Base-by-base conservation (phyloP, 164 flowering plant species). In the Akebia trifoliata region DNA sequence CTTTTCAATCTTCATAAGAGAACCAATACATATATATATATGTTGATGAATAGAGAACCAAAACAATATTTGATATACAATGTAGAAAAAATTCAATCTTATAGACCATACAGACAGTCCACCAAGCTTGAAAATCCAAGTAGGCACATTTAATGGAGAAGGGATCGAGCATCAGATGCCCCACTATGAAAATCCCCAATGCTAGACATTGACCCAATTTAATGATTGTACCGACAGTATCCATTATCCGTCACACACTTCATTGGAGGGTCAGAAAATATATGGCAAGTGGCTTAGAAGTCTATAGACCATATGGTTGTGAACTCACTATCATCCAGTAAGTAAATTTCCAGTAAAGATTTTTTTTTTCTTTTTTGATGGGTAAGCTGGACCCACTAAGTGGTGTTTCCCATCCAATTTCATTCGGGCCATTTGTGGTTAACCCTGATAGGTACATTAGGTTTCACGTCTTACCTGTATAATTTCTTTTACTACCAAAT, bases 61-160 rank as follows among this genome's bases (percentile, higher is more conserved):
- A n/a, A n/a, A 42, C 21, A 42, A 17, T 20, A 42, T 42, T 5
- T 17, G 46, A 42, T n/a, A 17, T 8, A 2, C 46, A 17, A 42
- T 42, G 46, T 20, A n/a, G 18, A n/a, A n/a, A n/a, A n/a, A n/a
- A n/a, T n/a, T n/a, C 46, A n/a, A 42, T 42, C 46, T 42, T 17
- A 22, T 15, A 5, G 2, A 39, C n/a, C n/a, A n/a, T 39, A 15
- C 5, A 12, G n/a, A 39, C 43, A 12, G n/a, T n/a, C n/a, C n/a
- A n/a, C n/a, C 26, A 8, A 24, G 51, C 14, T 29, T 7, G 4
- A 35, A 12, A 35, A 35, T 7, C 37, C 37, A 35, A 36, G 14
- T 0, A 14, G 4, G n/a, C 42, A 38, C 17, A n/a, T 18, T 14
- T n/a, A 18, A 18, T n/a, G 4, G 18, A 38, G 17, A 6, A 11